A percentile compares a stretch with the other conserved stretches of the same genome.
Evolutionary conservation across 1,284 basidiomycete genomes (phyloP).

Genomic region (Apiotrichum montevideense): DNA sequence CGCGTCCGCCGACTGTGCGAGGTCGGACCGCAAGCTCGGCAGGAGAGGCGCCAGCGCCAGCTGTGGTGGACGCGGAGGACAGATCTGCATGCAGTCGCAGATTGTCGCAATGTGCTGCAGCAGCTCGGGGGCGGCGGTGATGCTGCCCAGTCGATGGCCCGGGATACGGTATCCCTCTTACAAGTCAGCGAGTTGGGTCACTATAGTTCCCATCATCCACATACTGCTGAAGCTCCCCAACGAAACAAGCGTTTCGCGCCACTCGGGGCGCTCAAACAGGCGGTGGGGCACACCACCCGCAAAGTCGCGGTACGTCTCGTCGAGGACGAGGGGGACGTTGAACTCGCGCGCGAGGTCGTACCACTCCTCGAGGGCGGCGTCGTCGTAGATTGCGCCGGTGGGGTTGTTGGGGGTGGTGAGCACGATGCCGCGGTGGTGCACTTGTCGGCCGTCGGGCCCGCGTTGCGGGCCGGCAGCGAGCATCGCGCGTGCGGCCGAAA

Average conservation of each 20-base stretch:
- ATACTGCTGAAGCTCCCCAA: conserved; percentile 63
- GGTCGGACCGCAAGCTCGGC: conserved; percentile 53
- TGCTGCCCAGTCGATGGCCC: conserved; percentile 71
- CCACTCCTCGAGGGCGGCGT: conserved; percentile 59
- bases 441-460: conserved; percentile 18
- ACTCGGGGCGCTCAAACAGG: conserved; percentile 49
- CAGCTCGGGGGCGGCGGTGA: conserved; percentile 61
- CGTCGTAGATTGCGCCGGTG: conserved; percentile 68
- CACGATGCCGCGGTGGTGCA: conserved; percentile 57
- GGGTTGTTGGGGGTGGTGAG: conserved; percentile 59
- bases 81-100: conserved; percentile 72
- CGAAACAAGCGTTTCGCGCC: conserved; percentile 63
- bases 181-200: background rate
- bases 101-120: conserved; percentile 57
- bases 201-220: conserved; percentile 4
- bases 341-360: conserved; percentile 56
- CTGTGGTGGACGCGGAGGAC: conserved; percentile 66
- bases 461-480: conserved; percentile 12
- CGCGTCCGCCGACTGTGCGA: conserved; percentile 52
- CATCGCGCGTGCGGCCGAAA: conserved; percentile 25
- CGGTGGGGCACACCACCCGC: conserved; percentile 49
- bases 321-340: conserved; percentile 69
- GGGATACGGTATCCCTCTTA: conserved; percentile 79
- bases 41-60: conserved; percentile 59
- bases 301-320: conserved; percentile 86